Base-by-base conservation (phyloP, 371 early-diverging fungal genomes). In the Neoconidiobolus thromboides region DNA sequence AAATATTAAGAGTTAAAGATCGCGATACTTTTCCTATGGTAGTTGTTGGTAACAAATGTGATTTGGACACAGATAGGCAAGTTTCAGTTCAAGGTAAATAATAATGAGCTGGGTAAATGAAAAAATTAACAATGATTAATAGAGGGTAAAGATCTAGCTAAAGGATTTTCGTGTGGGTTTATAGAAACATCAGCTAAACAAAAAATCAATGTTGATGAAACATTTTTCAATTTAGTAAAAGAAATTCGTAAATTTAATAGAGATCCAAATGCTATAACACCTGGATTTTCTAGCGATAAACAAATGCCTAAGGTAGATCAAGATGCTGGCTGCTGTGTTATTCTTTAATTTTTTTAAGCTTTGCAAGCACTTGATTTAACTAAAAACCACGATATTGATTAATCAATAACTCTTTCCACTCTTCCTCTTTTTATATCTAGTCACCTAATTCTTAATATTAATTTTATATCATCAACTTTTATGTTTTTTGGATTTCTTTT, bases 31-130 rank as follows among this genome's bases (percentile, higher is more conserved):
- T 87, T 68, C 93, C 93, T 10, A 85, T 92, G 59, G 83, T 91
- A 53, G 68, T 97, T 14, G 83, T 95, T 12, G 98, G 87, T 40
- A 97, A 97, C 80, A 97, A 97, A 74, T 86, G 82, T 62, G 96
- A 97, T 76, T 69, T 93, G 57, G 82, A 79, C 44, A 63, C 68
- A 14, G 86, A 94, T 53, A 74, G 94, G 53, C 79, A 81, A 42
- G 89, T 98, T 10, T 44, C 57, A 5, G 26, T 9, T n/a, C 15
- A 42, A 37, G 75, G 77, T 77, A 65, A 38, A 52, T 55, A 6
- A 9, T 14, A 5, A n/a, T n/a, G 26, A 46, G 4, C 2, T 43
- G 49, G 10, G 3, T 14, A 14, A 10, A 12, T 10, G 9, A 10
- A 14, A 60, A 54, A 72, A 49, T 26, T 49, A 57, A 46, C 3